phyloP scores from a whole-genome alignment of 305 asterid species.

The Fraxinus ornus region DNA sequence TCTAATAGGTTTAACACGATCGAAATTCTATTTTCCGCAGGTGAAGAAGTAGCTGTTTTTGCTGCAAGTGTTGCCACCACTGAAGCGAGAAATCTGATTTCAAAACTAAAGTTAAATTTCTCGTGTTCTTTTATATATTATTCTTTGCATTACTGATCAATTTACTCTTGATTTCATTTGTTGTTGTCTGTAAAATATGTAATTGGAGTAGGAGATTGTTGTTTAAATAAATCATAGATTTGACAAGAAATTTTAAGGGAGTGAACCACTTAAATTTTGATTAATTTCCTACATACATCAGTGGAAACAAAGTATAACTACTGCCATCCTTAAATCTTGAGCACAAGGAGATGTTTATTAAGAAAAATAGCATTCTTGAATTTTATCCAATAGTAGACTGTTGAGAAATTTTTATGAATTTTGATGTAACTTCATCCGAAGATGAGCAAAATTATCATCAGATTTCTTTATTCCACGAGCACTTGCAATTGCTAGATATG shows the following conservation, averaged over 20 bases:
- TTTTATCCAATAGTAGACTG: background rate
- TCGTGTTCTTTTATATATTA: background rate
- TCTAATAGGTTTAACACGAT: background rate
- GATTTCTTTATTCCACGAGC: background rate
- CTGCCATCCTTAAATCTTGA: background rate
- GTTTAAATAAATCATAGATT: background rate
- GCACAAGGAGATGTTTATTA: background rate
- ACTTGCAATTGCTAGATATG: background rate
- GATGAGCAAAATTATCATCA: background rate
- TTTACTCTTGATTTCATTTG: background rate
- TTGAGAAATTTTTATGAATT: background rate
- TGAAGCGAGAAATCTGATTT: conserved; percentile 42
- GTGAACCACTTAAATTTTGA: background rate
- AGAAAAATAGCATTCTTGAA: background rate
- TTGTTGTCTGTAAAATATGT: background rate
- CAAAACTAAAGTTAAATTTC: conserved; percentile 36
- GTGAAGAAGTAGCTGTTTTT: conserved; percentile 66
- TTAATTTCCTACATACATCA: background rate
- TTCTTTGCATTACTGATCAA: background rate
- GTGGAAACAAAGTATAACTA: background rate
- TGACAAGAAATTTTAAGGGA: background rate
- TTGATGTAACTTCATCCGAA: background rate
- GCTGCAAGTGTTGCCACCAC: conserved; percentile 56
- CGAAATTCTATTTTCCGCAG: conserved; percentile 29
- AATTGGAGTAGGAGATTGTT: background rate